Base-by-base conservation (phyloP, 768 basidiomycete genomes). In the Coprinopsis marcescibilis region DNA sequence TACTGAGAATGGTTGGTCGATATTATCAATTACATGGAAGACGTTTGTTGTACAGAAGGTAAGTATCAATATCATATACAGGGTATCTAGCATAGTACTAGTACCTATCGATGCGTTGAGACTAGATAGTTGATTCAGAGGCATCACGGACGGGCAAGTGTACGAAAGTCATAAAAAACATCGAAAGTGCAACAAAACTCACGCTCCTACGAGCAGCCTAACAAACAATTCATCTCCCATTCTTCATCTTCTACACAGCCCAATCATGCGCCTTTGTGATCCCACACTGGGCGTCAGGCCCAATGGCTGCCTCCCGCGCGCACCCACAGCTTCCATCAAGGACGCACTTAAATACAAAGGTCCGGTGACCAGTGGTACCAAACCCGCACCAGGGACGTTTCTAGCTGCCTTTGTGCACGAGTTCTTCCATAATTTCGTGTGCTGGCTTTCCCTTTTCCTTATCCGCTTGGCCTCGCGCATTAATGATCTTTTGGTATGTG, bases 231-330 rank as follows among this genome's bases (percentile, higher is more conserved):
- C n/a, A n/a, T n/a, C n/a, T n/a, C 13, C 10, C 37, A 7, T 37
- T 11, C 19, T 46, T 19, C 13, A 46, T 13, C 17, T 46, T 46
- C 10, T 46, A 34, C 45, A 46, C 26, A 1, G 36, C 20, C 12
- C 23, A 12, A 7, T 34, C 39, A 46, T 46, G 45, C 19, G 36
- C 12, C 5, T 38, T 38, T 36, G 36, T 46, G 15, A 46, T 19
- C 10, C 45, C 45, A 15, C 17, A 11, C 11, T 26, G 23, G 11
- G 24, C 8, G 4, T 26, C 41, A 8, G 24, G 24, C 21, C n/a
- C n/a, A n/a, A 42, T 15, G 25, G 29, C 17, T 26, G 29, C 29
- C 3, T 36, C 45, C 17, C 39, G 12, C 45, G 35, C 12, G 45
- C 17, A 19, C 30, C 45, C 35, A n/a, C n/a, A n/a, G n/a, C n/a